Evolutionary conservation across 2,329 filamentous ascomycete species (phyloP), one percentile per base, ranked within the genome.

Genomic region (Stagonosporopsis tanaceti): DNA sequence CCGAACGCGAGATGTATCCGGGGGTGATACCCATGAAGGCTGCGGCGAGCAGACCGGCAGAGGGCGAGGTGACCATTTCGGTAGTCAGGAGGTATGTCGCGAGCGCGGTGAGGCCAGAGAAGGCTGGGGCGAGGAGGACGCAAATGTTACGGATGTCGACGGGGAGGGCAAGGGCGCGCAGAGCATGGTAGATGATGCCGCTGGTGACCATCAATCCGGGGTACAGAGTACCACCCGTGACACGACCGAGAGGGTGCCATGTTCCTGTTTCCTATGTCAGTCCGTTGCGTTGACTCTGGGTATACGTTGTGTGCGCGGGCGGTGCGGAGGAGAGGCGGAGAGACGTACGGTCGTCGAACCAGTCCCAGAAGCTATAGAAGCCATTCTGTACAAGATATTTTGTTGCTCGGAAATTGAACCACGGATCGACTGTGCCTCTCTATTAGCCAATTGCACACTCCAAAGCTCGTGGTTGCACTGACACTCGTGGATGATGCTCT

Each of bases 401-500:
- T 54, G 95, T 98, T 66, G 95, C 95, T 79, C 95, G 87, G 81
- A 99, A 99, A 81, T 99, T 99, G 83, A 99, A 99, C 95, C 95
- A 99, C 34, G 95, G 95, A 80, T 99, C 95, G 81, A 99, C 94
- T 99, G 75, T 41, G 73, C 47, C 39, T 65, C 11, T 22, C 5
- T 2, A 27, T 75, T 52, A 76, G 73, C 53, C 62, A 69, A 67
- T 67, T 64, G 59, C 51, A 14, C 35, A 28, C n/a, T 38, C 8
- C n/a, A n/a, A 39, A 57, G 48, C 54, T 53, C 34, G 41, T 30
- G 30, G 59, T 50, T 38, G 53, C 63, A 89, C 93, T 80, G 77
- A 97, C 95, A 99, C 85, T 99, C 95, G 85, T 99, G 95, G 74
- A 99, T 99, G 75, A 99, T 99, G 81, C 92, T 97, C 82, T 99